Evolutionary conservation across 495 filamentous ascomycete species (phyloP), one percentile per base, ranked within the genome.

Genomic region (Choiromyces venosus): DNA sequence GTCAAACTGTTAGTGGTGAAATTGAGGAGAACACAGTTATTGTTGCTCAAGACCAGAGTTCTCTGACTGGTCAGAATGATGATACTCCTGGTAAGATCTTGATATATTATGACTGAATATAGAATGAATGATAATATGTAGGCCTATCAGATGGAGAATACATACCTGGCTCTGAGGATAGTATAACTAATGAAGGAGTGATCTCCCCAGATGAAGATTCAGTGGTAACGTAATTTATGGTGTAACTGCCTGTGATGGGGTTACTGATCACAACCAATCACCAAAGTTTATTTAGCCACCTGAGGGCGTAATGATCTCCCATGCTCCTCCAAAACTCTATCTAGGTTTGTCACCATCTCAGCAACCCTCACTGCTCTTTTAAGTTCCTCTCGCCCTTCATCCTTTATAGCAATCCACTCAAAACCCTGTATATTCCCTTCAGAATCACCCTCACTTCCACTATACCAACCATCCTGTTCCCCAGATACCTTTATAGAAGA

Each of bases 221-320:
- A n/a, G n/a, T n/a, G n/a, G n/a, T 71, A 71, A 71, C 33, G 39
- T 72, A 66, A 67, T 72, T 72, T 72, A 72, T 37, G n/a, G 65
- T 68, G 37, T 68, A 68, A 29, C 65, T 4, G 64, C 70, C 44
- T 33, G 67, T 56, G 37, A 72, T 39, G 19, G 70, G 39, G 35
- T 64, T 52, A 72, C 71, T 39, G 65, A 65, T n/a, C 71, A 69
- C 35, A 36, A 16, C 33, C 25, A 67, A 25, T 46, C 1, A 5
- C 1, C 44, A 46, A 46, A 8, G 3, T 44, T 2, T 44, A 44
- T 44, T 44, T 44, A 44, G 42, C 42, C 18, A 19, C 42, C 40
- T 1, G 19, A 21, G 42, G 19, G 8, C 3, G 4, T 2, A 46
- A 46, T 7, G 19, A 46, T 46, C 42, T 42, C 40, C 40, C 40